Percentiles rank a stretch among this genome's conserved stretches.
These are phyloP conservation scores for Lentinula boryana DNA, from an alignment of 768 basidiomycete genomes.

Conservation along the genomic window DNA sequence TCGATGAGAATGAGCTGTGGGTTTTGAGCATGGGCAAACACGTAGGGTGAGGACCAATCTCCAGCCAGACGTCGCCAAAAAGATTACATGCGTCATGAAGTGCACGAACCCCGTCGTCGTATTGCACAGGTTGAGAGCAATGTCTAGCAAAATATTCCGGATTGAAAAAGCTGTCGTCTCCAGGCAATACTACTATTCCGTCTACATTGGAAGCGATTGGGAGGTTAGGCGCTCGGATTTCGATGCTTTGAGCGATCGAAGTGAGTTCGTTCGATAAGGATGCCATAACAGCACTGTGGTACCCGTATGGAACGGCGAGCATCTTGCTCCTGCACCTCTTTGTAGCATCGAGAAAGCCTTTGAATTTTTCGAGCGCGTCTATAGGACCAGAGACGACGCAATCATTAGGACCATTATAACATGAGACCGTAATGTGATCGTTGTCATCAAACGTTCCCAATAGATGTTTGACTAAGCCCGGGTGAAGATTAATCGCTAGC, in stretches of 20 bases:
- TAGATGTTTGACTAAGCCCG: constrained; percentile 25
- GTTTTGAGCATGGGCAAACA: constrained; percentile 52
- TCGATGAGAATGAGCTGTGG: constrained; percentile 23
- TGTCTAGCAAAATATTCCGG: constrained; percentile 53
- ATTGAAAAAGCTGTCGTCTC: constrained; percentile 42
- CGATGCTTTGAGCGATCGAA: constrained; percentile 27
- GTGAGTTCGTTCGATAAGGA: constrained; percentile 48
- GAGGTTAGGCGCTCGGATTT: constrained; percentile 41
- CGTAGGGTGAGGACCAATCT: constrained; percentile 60
- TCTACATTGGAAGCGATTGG: constrained; percentile 59
- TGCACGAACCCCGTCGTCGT: constrained; percentile 42
- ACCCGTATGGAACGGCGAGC: constrained; percentile 55
- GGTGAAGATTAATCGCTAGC: constrained; percentile 45
- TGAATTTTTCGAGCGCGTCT: constrained; percentile 34
- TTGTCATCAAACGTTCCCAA: constrained; percentile 22
- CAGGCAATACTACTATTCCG: constrained; percentile 47
- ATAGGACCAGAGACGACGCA: constrained; percentile 57
- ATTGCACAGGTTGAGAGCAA: constrained; percentile 52
- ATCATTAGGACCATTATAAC: constrained; percentile 54
- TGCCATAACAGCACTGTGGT: constrained; percentile 62
- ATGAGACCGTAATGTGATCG: constrained; percentile 45
- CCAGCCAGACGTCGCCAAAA: constrained; percentile 47
- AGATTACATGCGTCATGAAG: constrained; percentile 24
- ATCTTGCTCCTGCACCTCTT: constrained; percentile 32
- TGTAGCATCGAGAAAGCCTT: constrained; percentile 29